Percentiles rank a stretch among this genome's conserved stretches.
Conservation (phyloP, 371 early-diverging fungal species). For the Mucor lusitanicus region DNA sequence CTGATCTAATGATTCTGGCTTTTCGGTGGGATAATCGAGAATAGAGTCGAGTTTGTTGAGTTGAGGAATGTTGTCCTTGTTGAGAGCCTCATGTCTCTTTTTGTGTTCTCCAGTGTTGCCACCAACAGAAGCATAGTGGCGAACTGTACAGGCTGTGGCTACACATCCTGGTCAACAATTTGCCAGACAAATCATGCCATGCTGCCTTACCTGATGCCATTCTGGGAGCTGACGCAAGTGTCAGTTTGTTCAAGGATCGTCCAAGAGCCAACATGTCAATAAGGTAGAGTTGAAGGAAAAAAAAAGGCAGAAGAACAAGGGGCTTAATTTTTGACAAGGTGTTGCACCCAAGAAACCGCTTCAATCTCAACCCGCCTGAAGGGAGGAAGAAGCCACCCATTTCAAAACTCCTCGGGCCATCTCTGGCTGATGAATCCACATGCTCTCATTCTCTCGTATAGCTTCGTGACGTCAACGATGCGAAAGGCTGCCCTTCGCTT, state of each 20-base stretch:
- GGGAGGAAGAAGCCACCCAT: not conserved
- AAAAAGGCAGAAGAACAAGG: constrained; percentile 16
- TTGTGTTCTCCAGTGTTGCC: constrained; percentile 23
- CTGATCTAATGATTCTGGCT: constrained; percentile 33
- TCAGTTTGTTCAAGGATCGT: constrained; percentile 31
- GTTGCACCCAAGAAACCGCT: not conserved
- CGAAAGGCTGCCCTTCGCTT: not conserved
- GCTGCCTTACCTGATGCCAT: constrained; percentile 24
- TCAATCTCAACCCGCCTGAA: not conserved
- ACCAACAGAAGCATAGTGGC: constrained; percentile 33
- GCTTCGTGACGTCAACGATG: not conserved
- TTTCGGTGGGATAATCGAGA: constrained; percentile 39
- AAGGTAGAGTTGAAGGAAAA: not conserved
- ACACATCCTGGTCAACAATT: not conserved
- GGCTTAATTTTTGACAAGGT: constrained; percentile 19
- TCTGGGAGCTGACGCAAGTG: constrained; percentile 17
- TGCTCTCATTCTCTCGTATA: not conserved
- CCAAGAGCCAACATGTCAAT: constrained; percentile 31
- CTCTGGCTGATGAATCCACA: not conserved
- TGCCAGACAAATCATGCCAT: not conserved
- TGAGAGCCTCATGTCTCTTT: constrained; percentile 30
- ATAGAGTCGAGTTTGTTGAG: constrained; percentile 47
- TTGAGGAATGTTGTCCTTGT: constrained; percentile 34
- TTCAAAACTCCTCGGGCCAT: not conserved
- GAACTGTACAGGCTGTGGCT: constrained; percentile 9